phyloP scores from a whole-genome alignment of 2,329 filamentous ascomycete species.

The Calonectria pseudoturangicola region DNA sequence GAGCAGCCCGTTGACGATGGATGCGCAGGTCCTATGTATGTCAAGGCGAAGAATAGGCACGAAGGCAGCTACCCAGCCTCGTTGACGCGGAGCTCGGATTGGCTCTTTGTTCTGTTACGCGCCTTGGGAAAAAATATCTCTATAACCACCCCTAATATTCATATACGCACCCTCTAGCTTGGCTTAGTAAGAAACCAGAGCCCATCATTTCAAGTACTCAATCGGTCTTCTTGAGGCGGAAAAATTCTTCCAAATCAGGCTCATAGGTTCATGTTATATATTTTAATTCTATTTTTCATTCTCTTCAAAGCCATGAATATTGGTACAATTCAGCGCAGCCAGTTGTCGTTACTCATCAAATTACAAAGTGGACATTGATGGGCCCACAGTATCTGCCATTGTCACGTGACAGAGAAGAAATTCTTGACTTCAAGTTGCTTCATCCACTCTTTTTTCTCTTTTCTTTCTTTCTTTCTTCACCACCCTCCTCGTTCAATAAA shows the following conservation, averaged over 20 bases:
- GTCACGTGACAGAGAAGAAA: slow-evolving; percentile 30
- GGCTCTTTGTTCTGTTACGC: slow-evolving; percentile 41
- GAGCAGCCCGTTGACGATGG: slow-evolving; percentile 30
- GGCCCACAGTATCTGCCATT: neutral
- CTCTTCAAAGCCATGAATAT: neutral
- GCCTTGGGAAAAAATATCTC: slow-evolving; percentile 43
- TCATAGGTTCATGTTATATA: neutral
- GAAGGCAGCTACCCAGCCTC: slow-evolving; percentile 56
- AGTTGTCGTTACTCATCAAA: neutral
- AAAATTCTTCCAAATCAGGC: neutral
- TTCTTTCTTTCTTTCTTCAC: slow-evolving; percentile 58
- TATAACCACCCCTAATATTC: neutral
- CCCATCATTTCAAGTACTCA: neutral
- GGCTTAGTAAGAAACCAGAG: neutral
- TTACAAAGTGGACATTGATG: slow-evolving; percentile 14
- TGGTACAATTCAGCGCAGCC: neutral
- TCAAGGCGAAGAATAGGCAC: slow-evolving; percentile 50
- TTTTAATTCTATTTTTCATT: neutral
- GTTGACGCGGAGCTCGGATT: slow-evolving; percentile 53
- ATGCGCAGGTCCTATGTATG: slow-evolving; percentile 51
- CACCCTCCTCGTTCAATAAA: slow-evolving; percentile 97
- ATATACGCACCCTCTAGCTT: neutral
- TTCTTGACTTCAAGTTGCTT: slow-evolving; percentile 24
- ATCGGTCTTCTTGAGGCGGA: neutral
- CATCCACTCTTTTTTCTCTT: slow-evolving; percentile 33